A percentile compares a stretch with the other conserved stretches of the same genome.
Evolutionary conservation across 306 rosid genomes (phyloP).

Genomic region (Acacia crassicarpa): DNA sequence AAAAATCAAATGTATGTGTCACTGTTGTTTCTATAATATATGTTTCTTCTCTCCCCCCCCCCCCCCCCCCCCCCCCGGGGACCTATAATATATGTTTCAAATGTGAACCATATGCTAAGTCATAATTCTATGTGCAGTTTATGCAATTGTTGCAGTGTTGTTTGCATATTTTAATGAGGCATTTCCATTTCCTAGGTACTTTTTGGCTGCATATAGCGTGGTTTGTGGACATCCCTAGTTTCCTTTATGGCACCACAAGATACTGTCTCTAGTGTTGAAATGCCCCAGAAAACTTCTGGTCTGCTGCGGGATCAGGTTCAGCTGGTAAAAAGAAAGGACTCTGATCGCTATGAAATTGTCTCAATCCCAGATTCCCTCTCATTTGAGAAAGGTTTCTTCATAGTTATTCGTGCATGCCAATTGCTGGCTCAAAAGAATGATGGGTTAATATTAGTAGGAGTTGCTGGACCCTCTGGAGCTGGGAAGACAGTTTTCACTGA

Average conservation of each 20-base stretch:
- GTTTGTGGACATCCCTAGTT: constrained; percentile 27
- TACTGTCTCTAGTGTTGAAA: constrained; percentile 57
- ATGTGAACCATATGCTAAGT: constrained; percentile 4
- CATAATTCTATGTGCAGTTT: constrained; percentile 14
- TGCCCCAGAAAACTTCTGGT: constrained; percentile 71
- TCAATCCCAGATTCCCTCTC: constrained; percentile 76
- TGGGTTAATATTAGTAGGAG: constrained; percentile 87
- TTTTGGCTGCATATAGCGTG: constrained; percentile 34
- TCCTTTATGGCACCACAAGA: constrained; percentile 72
- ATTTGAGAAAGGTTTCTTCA: constrained; percentile 97
- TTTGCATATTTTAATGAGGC: constrained; percentile 8
- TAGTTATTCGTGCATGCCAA: constrained; percentile 92
- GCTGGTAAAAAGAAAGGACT: constrained; percentile 70
- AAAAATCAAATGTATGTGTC: not conserved
- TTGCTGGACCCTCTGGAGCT: constrained; percentile 99
- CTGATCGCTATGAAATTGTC: constrained; percentile 77
- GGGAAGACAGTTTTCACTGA: constrained; percentile 97
- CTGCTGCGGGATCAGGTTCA: constrained; percentile 90
- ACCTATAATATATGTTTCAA: constrained; percentile 9
- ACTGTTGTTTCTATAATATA: not conserved
- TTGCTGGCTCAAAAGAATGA: constrained; percentile 89
- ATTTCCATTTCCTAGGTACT: constrained; percentile 27
- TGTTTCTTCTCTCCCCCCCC: not conserved
- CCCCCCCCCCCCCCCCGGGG: rapidly evolving
- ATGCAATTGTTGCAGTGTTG: not conserved